These are phyloP conservation scores for Hygrocybe punicea DNA, from an alignment of 768 basidiomycete species.

Conservation along the genomic window DNA sequence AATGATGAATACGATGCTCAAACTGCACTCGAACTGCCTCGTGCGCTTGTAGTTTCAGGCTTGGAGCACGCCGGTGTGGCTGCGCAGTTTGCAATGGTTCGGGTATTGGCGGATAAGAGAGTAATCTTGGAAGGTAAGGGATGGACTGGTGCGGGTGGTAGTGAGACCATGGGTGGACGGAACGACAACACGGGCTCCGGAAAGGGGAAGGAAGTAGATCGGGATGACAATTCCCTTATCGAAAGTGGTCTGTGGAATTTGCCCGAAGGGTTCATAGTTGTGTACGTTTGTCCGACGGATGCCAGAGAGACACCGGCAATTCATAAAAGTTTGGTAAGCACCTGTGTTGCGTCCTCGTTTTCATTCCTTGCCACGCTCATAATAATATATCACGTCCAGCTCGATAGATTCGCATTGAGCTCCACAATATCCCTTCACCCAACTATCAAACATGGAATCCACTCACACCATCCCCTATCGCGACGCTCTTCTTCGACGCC, in stretches of 20 bases:
- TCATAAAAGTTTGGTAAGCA: slow-evolving; percentile 59
- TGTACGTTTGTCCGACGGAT: slow-evolving; percentile 70
- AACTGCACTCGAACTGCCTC: slow-evolving; percentile 41
- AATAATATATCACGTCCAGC: slow-evolving; percentile 36
- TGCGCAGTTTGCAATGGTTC: slow-evolving; percentile 56
- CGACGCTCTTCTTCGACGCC: slow-evolving; percentile 18
- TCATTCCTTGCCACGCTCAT: not conserved
- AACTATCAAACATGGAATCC: slow-evolving; percentile 34
- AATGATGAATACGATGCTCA: slow-evolving; percentile 14
- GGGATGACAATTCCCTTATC: slow-evolving; percentile 30
- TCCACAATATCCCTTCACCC: slow-evolving; percentile 52
- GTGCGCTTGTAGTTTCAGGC: slow-evolving; percentile 64
- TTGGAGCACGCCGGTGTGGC: slow-evolving; percentile 57
- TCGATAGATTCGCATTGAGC: slow-evolving; percentile 80
- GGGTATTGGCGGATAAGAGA: slow-evolving; percentile 49
- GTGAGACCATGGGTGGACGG: not conserved
- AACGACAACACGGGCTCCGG: slow-evolving; percentile 12
- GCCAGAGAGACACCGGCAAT: slow-evolving; percentile 62
- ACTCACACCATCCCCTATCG: slow-evolving; percentile 14
- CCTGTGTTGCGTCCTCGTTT: not conserved
- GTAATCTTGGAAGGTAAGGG: slow-evolving; percentile 44
- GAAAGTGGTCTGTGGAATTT: slow-evolving; percentile 49
- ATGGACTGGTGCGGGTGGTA: not conserved
- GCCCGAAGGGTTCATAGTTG: slow-evolving; percentile 65
- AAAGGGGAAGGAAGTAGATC: slow-evolving; percentile 11